Base-by-base conservation (phyloP, 345 rosid genomes). In the Brassica rapa region DNA sequence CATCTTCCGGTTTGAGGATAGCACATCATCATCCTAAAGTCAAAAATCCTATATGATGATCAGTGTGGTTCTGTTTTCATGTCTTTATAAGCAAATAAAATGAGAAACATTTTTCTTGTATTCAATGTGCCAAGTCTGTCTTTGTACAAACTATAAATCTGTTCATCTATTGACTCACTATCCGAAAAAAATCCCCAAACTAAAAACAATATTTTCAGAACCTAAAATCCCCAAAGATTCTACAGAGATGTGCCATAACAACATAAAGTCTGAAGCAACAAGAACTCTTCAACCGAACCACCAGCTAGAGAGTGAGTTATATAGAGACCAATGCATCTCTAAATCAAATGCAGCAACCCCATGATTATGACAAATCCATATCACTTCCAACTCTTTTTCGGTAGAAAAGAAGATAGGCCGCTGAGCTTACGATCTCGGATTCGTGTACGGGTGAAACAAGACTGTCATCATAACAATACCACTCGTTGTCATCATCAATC, bases 401-500 rank as follows among this genome's bases (percentile, higher is more conserved):
- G 77, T 95, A 95, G 83, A 95, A 93, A 65, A 95, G 79, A 43
- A 95, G 88, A 76, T 95, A 95, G n/a, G 97, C 96, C 56, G 97
- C 94, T 29, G 94, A 80, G 33, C 86, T 91, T 87, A 77, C 89
- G 30, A 92, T 86, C 29, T 89, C 99, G 2, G 88, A 32, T 71
- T 95, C 98, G 25, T 77, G 75, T 59, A 85, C 91, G 0, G 87
- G 84, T 79, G 97, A 85, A 33, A 95, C 99, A 24, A 83, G 86
- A 59, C 92, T 86, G 68, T 95, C 99, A 0, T 95, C 97, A 4
- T 91, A 92, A 77, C 88, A 90, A 81, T 91, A 95, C 99, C 99
- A 95, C 82, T 88, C 88, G 82, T 88, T 84, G 61, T 91, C 93
- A 68, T 91, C 93, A 68, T 92, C 98, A 62, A 93, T 82, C 88